A percentile compares a stretch with the other conserved stretches of the same genome.
phyloP scores from a whole-genome alignment of 2,329 filamentous ascomycete genomes.

The Reticulascus tulasneorum region DNA sequence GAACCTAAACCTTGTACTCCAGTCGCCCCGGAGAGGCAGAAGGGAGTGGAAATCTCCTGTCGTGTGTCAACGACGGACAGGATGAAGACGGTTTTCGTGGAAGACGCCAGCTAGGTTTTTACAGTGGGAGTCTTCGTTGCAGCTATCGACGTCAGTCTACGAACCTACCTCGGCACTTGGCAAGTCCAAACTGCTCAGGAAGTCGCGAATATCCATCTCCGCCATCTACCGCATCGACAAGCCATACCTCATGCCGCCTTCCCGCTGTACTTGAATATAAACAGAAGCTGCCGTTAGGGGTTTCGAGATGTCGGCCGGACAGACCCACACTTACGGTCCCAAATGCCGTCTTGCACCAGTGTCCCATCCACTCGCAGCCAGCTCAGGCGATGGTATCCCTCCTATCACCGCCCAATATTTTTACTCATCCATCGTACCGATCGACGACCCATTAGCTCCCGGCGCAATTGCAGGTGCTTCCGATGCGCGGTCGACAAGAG shows the following conservation, averaged over 20 bases:
- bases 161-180: too few species aligned
- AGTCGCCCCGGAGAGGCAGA: too few species aligned
- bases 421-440: constrained; percentile 75
- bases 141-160: too few species aligned
- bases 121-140: too few species aligned
- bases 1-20: too few species aligned
- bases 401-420: constrained; percentile 73
- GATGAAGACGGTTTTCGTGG: too few species aligned
- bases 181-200: too few species aligned
- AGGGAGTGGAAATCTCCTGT: too few species aligned
- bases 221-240: background rate
- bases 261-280: background rate
- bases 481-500: constrained; percentile 49
- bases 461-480: constrained; percentile 45
- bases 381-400: constrained; percentile 47
- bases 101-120: too few species aligned
- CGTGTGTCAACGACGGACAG: too few species aligned
- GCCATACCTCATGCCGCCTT: too few species aligned
- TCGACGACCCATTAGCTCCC: constrained; percentile 83
- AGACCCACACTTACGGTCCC: constrained; percentile 53
- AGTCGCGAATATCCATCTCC: too few species aligned
- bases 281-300: background rate
- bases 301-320: background rate
- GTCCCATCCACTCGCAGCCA: constrained; percentile 26
- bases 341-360: constrained; percentile 54